Percentiles rank a stretch among this genome's conserved stretches.
Conservation (phyloP, 768 basidiomycete species). For the Mycena indigotica region DNA sequence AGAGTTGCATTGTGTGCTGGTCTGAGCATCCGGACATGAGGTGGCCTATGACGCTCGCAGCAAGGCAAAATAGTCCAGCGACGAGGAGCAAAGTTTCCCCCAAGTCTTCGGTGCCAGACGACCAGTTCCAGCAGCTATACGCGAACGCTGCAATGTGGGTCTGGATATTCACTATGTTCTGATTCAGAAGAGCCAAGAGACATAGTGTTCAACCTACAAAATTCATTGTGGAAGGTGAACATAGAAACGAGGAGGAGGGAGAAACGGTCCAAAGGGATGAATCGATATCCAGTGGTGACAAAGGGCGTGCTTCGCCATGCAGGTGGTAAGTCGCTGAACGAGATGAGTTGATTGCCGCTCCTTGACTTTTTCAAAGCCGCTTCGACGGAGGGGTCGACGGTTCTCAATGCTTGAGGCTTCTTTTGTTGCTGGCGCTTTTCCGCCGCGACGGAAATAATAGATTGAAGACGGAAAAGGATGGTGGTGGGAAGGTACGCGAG, state of each 20-base stretch:
- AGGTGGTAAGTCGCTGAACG: not conserved
- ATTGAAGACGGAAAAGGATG: no score
- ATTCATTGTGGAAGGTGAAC: not conserved
- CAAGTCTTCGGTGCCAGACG: not conserved
- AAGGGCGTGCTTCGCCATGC: constrained; percentile 2
- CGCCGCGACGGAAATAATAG: no score
- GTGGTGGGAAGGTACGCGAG: no score
- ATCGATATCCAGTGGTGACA: constrained; percentile 4
- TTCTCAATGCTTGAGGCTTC: no score
- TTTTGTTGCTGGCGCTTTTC: no score
- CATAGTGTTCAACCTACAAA: not conserved
- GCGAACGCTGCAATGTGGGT: not conserved
- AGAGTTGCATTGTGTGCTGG: not conserved
- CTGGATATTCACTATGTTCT: not conserved
- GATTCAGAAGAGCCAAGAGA: not conserved
- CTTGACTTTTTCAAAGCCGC: not conserved
- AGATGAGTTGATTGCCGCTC: not conserved
- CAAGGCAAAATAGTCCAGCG: not conserved
- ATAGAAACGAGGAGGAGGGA: not conserved
- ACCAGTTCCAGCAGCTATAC: not conserved
- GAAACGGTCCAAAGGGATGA: not conserved
- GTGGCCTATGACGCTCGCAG: not conserved
- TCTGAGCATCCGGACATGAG: not conserved
- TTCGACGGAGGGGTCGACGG: constrained; percentile 1
- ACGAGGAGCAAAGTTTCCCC: not conserved